These are phyloP conservation scores for Hymenoscyphus fraxineus DNA, from an alignment of 2,329 filamentous ascomycete genomes.

Conservation along the genomic window DNA sequence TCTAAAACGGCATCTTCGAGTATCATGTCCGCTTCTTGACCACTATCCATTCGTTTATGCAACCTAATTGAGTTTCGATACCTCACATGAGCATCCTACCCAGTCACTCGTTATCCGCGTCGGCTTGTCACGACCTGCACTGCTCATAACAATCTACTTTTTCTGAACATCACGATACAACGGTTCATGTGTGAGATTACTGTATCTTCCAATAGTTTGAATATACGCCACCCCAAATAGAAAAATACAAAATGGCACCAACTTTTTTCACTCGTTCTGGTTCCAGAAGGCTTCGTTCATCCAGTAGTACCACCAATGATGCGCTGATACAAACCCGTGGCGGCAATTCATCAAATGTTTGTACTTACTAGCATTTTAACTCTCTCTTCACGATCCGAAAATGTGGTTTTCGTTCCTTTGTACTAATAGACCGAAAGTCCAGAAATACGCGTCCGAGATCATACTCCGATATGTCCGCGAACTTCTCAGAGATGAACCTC, in stretches of 20 bases:
- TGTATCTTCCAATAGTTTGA: not conserved
- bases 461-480: not conserved
- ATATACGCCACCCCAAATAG: not conserved
- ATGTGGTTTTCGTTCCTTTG: not conserved
- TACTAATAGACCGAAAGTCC: not conserved
- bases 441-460: not conserved
- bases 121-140: not conserved
- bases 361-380: not conserved
- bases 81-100: not conserved
- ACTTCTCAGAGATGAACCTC: not conserved
- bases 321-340: not conserved
- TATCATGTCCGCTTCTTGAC: not conserved
- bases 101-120: not conserved
- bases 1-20: not conserved
- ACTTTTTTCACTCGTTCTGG: not conserved
- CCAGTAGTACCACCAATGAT: not conserved
- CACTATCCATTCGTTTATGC: not conserved
- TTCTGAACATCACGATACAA: not conserved
- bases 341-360: not conserved
- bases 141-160: not conserved
- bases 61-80: not conserved
- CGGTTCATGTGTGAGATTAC: not conserved
- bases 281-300: not conserved
- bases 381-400: not conserved
- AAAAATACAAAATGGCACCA: not conserved